A percentile compares a stretch with the other conserved stretches of the same genome.
These are phyloP conservation scores for Penicillium samsonianum DNA, from an alignment of 495 filamentous ascomycete species.

Conservation along the genomic window DNA sequence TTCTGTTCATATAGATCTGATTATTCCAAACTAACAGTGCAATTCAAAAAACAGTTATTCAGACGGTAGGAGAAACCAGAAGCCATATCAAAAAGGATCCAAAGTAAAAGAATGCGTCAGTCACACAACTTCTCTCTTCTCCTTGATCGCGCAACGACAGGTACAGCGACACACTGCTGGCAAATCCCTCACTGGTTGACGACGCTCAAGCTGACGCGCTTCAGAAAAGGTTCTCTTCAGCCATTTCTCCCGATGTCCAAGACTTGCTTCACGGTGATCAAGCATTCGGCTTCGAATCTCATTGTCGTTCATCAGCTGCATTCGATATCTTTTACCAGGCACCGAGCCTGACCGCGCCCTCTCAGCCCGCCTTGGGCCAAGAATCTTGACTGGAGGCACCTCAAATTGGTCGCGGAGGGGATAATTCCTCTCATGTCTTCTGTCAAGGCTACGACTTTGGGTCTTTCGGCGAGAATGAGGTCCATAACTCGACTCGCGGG, in stretches of 20 bases:
- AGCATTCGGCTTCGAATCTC: constrained; percentile 36
- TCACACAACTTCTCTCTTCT: constrained; percentile 1
- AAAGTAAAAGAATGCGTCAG: not conserved
- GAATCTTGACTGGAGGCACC: constrained; percentile 9
- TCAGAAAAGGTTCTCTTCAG: constrained; percentile 30
- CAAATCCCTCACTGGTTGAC: constrained; percentile 19
- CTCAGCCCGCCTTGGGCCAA: not conserved
- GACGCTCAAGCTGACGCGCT: constrained; percentile 18
- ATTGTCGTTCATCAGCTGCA: constrained; percentile 26
- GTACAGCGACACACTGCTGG: constrained; percentile 17
- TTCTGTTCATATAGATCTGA: no score
- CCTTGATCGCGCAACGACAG: constrained; percentile 16
- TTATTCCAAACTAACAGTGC: no score
- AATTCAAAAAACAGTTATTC: no score
- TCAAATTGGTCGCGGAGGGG: constrained; percentile 7
- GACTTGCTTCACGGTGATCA: constrained; percentile 31
- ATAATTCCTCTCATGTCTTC: constrained; percentile 6
- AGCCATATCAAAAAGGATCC: no score
- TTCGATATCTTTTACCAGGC: constrained; percentile 14
- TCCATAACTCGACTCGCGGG: constrained; percentile 4
- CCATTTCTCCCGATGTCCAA: constrained; percentile 32
- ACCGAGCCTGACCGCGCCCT: constrained; percentile 4
- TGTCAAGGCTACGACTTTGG: constrained; percentile 13
- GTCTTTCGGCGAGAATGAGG: constrained; percentile 10
- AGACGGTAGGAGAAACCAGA: no score